Conservation (phyloP, 169 alveolate genomes). For the Cryptosporidium xiaoi region DNA sequence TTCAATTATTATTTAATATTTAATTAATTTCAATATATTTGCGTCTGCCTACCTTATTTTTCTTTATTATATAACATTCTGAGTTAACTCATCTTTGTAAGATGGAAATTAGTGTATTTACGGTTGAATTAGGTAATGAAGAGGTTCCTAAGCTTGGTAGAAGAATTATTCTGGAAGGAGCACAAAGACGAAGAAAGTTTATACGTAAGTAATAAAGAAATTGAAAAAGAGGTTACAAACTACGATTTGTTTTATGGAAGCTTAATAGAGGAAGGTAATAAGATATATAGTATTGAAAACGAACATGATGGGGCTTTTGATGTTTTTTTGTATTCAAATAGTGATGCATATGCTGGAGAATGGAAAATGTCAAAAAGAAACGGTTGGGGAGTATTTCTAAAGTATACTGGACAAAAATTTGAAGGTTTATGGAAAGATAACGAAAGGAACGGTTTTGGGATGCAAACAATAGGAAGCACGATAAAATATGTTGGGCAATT, state of each 20-base stretch:
- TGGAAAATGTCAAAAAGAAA: constrained; percentile 75
- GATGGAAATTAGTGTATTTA: neutral
- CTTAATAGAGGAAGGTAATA: neutral
- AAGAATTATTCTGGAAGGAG: constrained; percentile 3
- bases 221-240: neutral
- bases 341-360: constrained; percentile 77
- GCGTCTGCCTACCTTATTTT: too few species aligned
- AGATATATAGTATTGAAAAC: neutral
- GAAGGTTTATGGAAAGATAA: constrained; percentile 79
- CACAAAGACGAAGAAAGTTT: neutral
- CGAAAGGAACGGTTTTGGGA: constrained; percentile 77
- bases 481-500: constrained; percentile 77
- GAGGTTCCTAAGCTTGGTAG: neutral
- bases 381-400: constrained; percentile 80
- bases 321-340: constrained; percentile 67
- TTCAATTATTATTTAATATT: neutral
- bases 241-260: too few species aligned
- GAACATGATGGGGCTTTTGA: constrained; percentile 4
- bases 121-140: neutral
- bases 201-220: neutral
- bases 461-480: constrained; percentile 76
- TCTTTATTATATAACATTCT: too few species aligned
- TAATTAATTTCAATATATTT: neutral
- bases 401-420: constrained; percentile 79
- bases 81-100: neutral